phyloP scores from a whole-genome alignment of 805 yeast species.

The Saccharomycopsis babjevae region DNA sequence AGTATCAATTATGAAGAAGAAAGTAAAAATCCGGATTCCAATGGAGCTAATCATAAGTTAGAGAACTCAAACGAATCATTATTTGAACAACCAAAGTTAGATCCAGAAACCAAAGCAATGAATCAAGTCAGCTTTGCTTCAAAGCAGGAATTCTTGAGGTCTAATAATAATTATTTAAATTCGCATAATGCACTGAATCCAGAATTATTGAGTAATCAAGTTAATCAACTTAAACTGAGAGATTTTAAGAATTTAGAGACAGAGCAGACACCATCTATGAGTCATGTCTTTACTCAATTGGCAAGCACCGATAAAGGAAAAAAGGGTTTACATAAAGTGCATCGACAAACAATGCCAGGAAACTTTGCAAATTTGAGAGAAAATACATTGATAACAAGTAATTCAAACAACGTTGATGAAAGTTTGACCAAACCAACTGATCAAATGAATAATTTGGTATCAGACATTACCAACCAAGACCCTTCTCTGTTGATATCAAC shows the following conservation, averaged over 20 bases:
- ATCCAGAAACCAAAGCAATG: neutral
- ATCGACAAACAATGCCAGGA: neutral
- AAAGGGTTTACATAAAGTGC: neutral
- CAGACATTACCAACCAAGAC: neutral
- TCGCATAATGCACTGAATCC: neutral
- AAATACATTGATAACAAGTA: neutral
- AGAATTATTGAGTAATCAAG: neutral
- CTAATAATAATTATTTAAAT: neutral
- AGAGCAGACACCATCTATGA: neutral
- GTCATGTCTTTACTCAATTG: neutral
- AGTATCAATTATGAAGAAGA: neutral
- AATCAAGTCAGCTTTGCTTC: too few relatives aligned
- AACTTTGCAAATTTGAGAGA: neutral
- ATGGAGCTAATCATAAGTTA: neutral
- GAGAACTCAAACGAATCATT: neutral
- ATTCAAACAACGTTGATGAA: neutral
- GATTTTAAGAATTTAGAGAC: neutral
- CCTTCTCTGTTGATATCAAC: neutral
- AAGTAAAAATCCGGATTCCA: neutral
- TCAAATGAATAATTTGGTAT: neutral
- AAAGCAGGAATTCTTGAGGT: neutral
- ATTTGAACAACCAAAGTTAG: neutral
- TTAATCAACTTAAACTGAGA: neutral
- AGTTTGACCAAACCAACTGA: neutral
- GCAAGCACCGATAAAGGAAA: neutral